These are phyloP conservation scores for Aspergillus sp. DNA, from an alignment of 2,329 filamentous ascomycete species.

Conservation along the genomic window DNA sequence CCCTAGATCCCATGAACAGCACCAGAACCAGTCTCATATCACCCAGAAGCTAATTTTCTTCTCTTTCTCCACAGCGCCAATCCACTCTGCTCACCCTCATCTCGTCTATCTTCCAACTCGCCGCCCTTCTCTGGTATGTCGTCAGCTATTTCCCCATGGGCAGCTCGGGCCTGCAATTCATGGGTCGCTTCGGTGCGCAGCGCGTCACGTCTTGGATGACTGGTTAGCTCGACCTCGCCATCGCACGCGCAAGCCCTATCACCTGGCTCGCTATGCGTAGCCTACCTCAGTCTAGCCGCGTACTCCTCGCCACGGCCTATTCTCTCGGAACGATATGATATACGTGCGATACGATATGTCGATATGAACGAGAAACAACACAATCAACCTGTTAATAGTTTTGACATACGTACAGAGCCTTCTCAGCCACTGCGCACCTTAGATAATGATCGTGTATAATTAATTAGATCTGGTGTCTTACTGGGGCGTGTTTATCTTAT, in stretches of 20 bases:
- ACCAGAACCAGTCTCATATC: not conserved
- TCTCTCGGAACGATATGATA: not conserved
- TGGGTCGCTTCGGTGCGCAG: conserved; percentile 80
- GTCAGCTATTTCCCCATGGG: conserved; percentile 99
- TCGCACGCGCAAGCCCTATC: not conserved
- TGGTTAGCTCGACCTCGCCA: conserved; percentile 48
- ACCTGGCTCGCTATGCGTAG: not conserved
- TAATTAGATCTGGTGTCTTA: not conserved
- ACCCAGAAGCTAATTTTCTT: conserved; percentile 22
- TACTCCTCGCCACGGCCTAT: too few relatives aligned
- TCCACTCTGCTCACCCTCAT: conserved; percentile 82
- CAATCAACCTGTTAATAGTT: not conserved
- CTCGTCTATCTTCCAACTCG: conserved; percentile 78
- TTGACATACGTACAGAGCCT: not conserved
- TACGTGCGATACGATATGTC: not conserved
- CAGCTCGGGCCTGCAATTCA: conserved; percentile 79
- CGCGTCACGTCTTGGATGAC: conserved; percentile 87
- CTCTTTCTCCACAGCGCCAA: conserved; percentile 62
- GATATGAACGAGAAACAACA: not conserved
- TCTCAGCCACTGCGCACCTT: not conserved
- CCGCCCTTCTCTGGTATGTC: conserved; percentile 85
- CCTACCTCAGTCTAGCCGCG: not conserved
- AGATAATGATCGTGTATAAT: not conserved
- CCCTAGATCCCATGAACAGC: not conserved
- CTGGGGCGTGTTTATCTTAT: not conserved